Conservation (phyloP, 2,329 filamentous ascomycete genomes). For the Gnomoniopsis sp. region DNA sequence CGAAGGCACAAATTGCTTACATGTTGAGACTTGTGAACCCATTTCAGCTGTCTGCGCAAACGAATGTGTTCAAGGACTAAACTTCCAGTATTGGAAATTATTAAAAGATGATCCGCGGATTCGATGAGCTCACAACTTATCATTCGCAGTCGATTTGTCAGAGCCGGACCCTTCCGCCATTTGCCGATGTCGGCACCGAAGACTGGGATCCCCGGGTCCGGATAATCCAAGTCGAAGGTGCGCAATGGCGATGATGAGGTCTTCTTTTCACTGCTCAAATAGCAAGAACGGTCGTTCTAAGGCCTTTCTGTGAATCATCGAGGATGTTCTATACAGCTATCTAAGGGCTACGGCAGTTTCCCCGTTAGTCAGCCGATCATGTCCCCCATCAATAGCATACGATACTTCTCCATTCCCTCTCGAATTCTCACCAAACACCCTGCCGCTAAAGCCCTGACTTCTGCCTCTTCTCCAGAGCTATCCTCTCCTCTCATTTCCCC, state of each 20-base stretch:
- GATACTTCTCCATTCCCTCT: constrained; percentile 80
- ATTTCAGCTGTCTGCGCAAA: constrained; percentile 1
- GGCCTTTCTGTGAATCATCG: no score
- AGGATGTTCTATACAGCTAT: no score
- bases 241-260: not conserved
- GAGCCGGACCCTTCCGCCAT: constrained; percentile 5
- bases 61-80: not conserved
- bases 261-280: no score
- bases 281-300: no score
- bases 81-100: not conserved
- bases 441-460: constrained; percentile 74
- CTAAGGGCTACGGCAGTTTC: no score
- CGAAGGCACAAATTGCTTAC: constrained; percentile 1
- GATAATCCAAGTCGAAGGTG: not conserved
- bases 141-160: constrained; percentile 19
- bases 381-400: constrained; percentile 72
- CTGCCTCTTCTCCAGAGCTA: constrained; percentile 66
- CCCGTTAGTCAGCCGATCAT: constrained; percentile 36
- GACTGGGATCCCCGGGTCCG: no score
- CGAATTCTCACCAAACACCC: constrained; percentile 73
- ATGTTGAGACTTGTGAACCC: constrained; percentile 10
- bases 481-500: constrained; percentile 51
- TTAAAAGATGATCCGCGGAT: not conserved
- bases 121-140: constrained; percentile 18
- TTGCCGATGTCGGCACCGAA: not conserved